Evolutionary conservation across 768 basidiomycete genomes (phyloP).

Genomic region (Melanogaster broomeanus): DNA sequence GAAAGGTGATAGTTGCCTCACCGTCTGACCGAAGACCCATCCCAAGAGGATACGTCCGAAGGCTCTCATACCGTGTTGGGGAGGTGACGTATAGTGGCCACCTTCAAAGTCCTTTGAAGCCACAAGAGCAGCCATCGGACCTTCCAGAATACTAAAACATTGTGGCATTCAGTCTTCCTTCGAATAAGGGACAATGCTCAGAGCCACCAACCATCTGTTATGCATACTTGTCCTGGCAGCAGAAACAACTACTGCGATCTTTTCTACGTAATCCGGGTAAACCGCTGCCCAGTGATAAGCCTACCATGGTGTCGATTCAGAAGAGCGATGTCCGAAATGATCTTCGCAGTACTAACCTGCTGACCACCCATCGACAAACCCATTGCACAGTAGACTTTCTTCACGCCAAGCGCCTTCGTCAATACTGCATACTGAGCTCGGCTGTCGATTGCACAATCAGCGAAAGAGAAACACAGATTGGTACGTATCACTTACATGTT

Average conservation of each 20-base stretch:
- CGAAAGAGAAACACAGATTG: neutral
- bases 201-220: conserved; percentile 47
- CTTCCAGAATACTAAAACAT: conserved; percentile 51
- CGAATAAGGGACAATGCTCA: too few species aligned
- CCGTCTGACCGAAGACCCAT: conserved; percentile 57
- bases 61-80: conserved; percentile 52
- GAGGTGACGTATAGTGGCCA: conserved; percentile 49
- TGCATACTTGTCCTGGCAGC: conserved; percentile 56
- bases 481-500: conserved; percentile 44
- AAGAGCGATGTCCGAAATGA: neutral
- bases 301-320: conserved; percentile 22
- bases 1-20: conserved; percentile 73
- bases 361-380: conserved; percentile 66
- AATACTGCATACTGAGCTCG: conserved; percentile 57
- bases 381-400: conserved; percentile 45
- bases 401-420: conserved; percentile 45
- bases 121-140: conserved; percentile 51
- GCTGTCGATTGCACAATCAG: conserved; percentile 28
- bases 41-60: conserved; percentile 54
- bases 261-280: conserved; percentile 55
- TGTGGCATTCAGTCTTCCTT: neutral
- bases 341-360: conserved; percentile 28
- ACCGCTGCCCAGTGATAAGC: conserved; percentile 57
- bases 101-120: conserved; percentile 54
- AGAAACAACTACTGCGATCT: conserved; percentile 45